Evolutionary conservation across 192 early-diverging fungal genomes (phyloP).

Genomic region (Coemansia sp.): DNA sequence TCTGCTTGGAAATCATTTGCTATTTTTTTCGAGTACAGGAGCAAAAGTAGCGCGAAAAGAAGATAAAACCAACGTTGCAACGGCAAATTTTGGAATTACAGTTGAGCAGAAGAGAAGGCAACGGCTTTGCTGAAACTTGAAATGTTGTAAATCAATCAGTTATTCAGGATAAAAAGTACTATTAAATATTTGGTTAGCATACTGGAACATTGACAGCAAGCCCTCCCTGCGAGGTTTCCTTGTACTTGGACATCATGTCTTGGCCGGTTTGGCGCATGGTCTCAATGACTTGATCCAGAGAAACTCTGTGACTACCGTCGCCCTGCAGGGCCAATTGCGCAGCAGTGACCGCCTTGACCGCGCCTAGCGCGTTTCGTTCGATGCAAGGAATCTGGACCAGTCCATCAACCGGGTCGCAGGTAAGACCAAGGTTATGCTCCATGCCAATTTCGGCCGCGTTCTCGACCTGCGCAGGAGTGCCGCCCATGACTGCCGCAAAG

Average conservation of each 20-base stretch:
- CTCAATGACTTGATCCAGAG: slow-evolving; percentile 93
- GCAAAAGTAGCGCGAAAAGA: no score
- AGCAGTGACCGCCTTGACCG: slow-evolving; percentile 94
- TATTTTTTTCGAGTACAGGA: no score
- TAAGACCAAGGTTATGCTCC: slow-evolving; percentile 82
- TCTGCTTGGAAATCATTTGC: no score
- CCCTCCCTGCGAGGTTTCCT: slow-evolving; percentile 92
- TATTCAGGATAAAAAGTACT: no score
- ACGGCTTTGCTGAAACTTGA: no score
- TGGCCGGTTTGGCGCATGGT: slow-evolving; percentile 91
- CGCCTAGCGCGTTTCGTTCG: slow-evolving; percentile 90
- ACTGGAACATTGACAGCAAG: slow-evolving; percentile 88
- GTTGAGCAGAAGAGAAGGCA: no score
- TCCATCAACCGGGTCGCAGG: slow-evolving; percentile 87
- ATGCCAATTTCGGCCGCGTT: slow-evolving; percentile 97
- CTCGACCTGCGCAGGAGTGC: slow-evolving; percentile 81
- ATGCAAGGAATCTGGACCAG: slow-evolving; percentile 96
- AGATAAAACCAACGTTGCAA: no score
- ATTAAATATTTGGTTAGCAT: slow-evolving; percentile 41
- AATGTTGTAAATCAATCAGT: no score
- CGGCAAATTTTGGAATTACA: no score
- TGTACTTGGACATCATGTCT: slow-evolving; percentile 95
- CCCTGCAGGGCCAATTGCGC: slow-evolving; percentile 93
- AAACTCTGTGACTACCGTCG: slow-evolving; percentile 85
- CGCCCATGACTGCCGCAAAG: slow-evolving; percentile 96